Evolutionary conservation across 352 stramenopile species (phyloP).

Genomic region (Peronospora farinosa): DNA sequence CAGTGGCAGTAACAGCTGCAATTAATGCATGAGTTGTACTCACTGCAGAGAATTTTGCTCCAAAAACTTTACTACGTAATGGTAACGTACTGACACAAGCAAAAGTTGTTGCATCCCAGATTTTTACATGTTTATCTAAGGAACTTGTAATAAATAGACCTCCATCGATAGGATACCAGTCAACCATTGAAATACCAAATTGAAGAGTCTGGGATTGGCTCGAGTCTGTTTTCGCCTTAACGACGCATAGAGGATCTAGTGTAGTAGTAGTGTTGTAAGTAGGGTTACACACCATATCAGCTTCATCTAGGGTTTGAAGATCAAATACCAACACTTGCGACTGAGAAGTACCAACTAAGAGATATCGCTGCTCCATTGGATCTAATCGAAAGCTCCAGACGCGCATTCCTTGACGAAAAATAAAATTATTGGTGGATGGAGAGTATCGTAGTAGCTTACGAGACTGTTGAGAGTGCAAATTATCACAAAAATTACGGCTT

Average conservation of each 20-base stretch:
- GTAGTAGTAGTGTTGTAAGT: slow-evolving; percentile 32
- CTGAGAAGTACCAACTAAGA: slow-evolving; percentile 54
- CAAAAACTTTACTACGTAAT: slow-evolving; percentile 55
- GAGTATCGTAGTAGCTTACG: slow-evolving; percentile 15
- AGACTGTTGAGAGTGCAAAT: slow-evolving; percentile 25
- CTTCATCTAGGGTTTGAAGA: slow-evolving; percentile 44
- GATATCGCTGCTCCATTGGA: slow-evolving; percentile 44
- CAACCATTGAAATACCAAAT: slow-evolving; percentile 69
- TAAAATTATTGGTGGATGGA: slow-evolving; percentile 40
- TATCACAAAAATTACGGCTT: slow-evolving; percentile 38
- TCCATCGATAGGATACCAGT: slow-evolving; percentile 83
- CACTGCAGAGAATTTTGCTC: slow-evolving; percentile 59
- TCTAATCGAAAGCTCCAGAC: slow-evolving; percentile 62
- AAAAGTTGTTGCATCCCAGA: slow-evolving; percentile 80
- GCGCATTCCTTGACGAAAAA: slow-evolving; percentile 52
- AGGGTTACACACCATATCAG: slow-evolving; percentile 1
- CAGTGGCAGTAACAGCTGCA: slow-evolving; percentile 51
- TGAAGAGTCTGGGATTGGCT: slow-evolving; percentile 18
- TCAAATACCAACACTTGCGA: slow-evolving; percentile 62
- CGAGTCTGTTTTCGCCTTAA: slow-evolving; percentile 9
- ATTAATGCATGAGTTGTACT: slow-evolving; percentile 56
- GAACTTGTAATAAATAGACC: slow-evolving; percentile 76
- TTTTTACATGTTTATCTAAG: slow-evolving; percentile 54
- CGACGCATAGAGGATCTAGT: slow-evolving; percentile 25
- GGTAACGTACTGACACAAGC: slow-evolving; percentile 54